phyloP scores from a whole-genome alignment of 345 rosid genomes.

The Moringa oleifera region DNA sequence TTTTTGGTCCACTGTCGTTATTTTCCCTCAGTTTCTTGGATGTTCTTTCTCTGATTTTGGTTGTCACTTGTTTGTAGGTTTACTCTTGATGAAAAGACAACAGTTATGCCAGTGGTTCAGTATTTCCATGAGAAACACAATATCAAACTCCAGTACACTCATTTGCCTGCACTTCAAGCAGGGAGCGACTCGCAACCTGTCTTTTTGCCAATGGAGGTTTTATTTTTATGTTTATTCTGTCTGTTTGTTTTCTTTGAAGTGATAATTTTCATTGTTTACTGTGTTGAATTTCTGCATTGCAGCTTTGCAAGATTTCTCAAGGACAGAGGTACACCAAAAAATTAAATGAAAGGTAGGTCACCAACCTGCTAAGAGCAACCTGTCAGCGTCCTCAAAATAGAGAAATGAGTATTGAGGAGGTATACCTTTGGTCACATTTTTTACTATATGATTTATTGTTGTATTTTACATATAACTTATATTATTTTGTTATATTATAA shows the following conservation, averaged over 20 bases:
- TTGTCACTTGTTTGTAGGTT: slow-evolving; percentile 43
- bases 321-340: slow-evolving; percentile 59
- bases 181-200: slow-evolving; percentile 57
- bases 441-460: background rate
- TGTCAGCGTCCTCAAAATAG: slow-evolving; percentile 56
- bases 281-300: slow-evolving; percentile 6
- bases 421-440: background rate
- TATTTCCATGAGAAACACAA: slow-evolving; percentile 50
- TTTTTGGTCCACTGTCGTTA: background rate
- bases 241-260: no score
- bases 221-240: background rate
- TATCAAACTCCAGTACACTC: slow-evolving; percentile 21
- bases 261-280: background rate
- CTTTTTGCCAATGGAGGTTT: slow-evolving; percentile 81
- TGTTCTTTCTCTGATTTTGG: background rate
- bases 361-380: slow-evolving; percentile 51
- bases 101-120: slow-evolving; percentile 31
- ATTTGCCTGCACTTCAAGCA: slow-evolving; percentile 55
- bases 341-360: slow-evolving; percentile 61
- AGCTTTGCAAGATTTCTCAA: slow-evolving; percentile 51
- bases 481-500: no score
- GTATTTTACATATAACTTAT: no score
- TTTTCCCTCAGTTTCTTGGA: no score
- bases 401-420: slow-evolving; percentile 27
- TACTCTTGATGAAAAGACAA: slow-evolving; percentile 31